phyloP scores from a whole-genome alignment of 805 yeast genomes.

The Candida corydali region DNA sequence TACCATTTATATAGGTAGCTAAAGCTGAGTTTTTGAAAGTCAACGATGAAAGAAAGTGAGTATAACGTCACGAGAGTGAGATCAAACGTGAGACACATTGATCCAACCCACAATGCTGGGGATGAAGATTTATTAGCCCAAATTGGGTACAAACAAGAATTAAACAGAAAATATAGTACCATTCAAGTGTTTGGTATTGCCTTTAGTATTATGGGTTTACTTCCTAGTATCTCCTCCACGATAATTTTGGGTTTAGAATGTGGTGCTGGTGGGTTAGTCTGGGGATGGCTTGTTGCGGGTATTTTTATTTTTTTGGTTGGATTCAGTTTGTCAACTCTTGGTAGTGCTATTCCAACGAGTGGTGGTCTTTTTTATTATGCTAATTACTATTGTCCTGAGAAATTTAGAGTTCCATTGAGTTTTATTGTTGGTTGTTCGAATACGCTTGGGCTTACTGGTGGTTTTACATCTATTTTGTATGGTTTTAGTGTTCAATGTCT shows the following conservation, averaged over 20 bases:
- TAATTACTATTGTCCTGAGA: conserved; percentile 56
- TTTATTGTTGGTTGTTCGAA: conserved; percentile 63
- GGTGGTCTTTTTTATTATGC: conserved; percentile 54
- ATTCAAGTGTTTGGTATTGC: conserved; percentile 65
- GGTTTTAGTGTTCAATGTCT: conserved; percentile 58
- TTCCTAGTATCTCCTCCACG: conserved; percentile 57
- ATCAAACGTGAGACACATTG: conserved; percentile 13
- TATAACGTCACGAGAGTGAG: conserved; percentile 12
- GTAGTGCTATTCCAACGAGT: conserved; percentile 64
- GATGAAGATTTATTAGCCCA: conserved; percentile 28
- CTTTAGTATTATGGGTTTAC: conserved; percentile 65
- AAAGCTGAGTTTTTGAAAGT: no score
- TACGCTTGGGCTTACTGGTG: conserved; percentile 60
- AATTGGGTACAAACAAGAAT: conserved; percentile 66
- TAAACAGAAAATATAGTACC: conserved; percentile 54
- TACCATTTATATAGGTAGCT: no score
- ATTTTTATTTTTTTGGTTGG: conserved; percentile 53
- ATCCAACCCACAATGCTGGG: conserved; percentile 9
- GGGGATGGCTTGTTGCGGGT: conserved; percentile 68
- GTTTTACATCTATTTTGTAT: conserved; percentile 59
- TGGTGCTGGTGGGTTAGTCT: conserved; percentile 59
- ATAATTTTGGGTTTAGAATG: conserved; percentile 49
- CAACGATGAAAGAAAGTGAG: no score
- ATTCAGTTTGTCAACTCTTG: conserved; percentile 56
- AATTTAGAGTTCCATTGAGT: conserved; percentile 45